Evolutionary conservation across 1,284 basidiomycete genomes (phyloP).

Genomic region (Trametes polyzona): DNA sequence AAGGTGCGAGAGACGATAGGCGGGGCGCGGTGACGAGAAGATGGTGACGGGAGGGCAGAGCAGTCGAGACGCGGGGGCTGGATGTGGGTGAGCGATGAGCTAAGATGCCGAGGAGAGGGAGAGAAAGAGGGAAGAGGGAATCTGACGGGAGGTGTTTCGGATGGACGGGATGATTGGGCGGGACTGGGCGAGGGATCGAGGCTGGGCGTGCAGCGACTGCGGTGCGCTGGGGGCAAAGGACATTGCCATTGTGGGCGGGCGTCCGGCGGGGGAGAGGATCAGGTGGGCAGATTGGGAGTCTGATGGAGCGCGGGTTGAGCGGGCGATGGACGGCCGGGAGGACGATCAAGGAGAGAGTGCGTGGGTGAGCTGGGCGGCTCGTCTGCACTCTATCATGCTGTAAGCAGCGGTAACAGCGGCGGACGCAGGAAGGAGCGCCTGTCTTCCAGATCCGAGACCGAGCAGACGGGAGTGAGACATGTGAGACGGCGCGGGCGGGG

Average conservation of each 20-base stretch:
- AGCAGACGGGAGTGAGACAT: neutral
- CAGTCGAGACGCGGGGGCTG: neutral
- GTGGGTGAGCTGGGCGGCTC: too few species aligned
- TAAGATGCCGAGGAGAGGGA: neutral
- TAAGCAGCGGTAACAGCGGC: constrained; percentile 7
- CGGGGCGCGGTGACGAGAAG: constrained; percentile 1
- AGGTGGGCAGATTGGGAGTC: neutral
- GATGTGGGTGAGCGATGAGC: neutral
- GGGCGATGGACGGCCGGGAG: neutral
- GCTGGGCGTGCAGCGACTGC: neutral
- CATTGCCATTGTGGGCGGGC: neutral
- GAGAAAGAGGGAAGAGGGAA: neutral
- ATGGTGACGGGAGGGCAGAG: neutral
- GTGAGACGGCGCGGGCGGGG: neutral
- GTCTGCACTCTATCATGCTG: neutral
- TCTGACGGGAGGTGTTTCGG: constrained; percentile 3
- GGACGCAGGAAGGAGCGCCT: neutral
- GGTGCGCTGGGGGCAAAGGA: neutral
- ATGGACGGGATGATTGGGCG: constrained; percentile 1
- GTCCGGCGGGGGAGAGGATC: neutral
- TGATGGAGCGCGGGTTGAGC: constrained; percentile 3
- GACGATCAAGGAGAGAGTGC: neutral
- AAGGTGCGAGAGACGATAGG: neutral
- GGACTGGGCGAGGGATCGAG: neutral
- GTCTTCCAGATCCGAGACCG: neutral